Conservation (phyloP, 768 basidiomycete genomes). For the Mycena metata region DNA sequence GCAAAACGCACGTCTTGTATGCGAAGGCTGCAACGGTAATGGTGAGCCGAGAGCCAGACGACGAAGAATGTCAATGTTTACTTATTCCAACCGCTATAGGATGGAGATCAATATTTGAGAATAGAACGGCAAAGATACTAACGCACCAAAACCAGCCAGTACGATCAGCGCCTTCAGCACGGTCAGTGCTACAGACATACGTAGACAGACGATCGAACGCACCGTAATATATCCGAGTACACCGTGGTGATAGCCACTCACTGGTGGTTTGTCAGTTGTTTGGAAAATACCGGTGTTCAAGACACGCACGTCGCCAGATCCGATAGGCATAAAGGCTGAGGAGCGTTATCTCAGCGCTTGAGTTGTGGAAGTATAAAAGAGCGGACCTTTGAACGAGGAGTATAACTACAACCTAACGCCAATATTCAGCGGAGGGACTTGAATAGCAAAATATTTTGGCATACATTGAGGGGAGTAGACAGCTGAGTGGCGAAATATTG, state of each 20-base stretch:
- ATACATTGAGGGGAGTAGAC: constrained; percentile 57
- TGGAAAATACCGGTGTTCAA: background rate
- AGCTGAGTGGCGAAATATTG: constrained; percentile 45
- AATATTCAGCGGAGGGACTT: background rate
- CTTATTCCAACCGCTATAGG: too few relatives aligned
- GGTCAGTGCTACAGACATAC: constrained; percentile 28
- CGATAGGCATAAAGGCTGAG: constrained; percentile 59
- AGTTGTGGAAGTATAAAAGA: background rate
- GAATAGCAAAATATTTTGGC: constrained; percentile 12
- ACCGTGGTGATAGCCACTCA: constrained; percentile 55
- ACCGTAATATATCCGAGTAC: constrained; percentile 54
- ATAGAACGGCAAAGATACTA: constrained; percentile 20
- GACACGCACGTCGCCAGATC: constrained; percentile 61
- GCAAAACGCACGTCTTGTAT: constrained; percentile 50
- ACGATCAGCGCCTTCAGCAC: constrained; percentile 49
- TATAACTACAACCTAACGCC: constrained; percentile 54
- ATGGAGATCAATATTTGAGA: background rate
- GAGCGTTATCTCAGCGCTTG: background rate
- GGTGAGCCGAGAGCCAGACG: background rate
- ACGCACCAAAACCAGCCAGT: constrained; percentile 54
- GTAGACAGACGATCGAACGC: constrained; percentile 22
- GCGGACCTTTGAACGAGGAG: constrained; percentile 60
- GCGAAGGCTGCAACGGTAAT: constrained; percentile 46
- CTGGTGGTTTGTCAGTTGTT: constrained; percentile 29
- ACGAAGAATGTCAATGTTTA: background rate